Percentiles rank a stretch among this genome's conserved stretches.
Conservation (phyloP, 176 grass and related monocot species). For the bread wheat (Triticum aestivum) region DNA sequence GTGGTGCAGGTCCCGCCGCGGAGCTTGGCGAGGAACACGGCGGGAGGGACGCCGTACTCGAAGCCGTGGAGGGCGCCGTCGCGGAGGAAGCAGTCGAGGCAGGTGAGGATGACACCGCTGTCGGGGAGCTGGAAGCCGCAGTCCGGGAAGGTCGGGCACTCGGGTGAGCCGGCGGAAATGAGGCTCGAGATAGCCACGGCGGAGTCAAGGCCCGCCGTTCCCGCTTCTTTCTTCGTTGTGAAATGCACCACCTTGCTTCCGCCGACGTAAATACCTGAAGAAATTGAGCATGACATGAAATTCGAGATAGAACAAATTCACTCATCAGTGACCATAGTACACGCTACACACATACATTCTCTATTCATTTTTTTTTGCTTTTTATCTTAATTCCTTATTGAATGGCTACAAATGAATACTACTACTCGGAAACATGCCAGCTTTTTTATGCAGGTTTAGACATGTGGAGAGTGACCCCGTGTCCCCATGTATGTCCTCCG, state of each 20-base stretch:
- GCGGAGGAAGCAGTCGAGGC: slow-evolving; percentile 83
- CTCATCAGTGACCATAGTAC: not conserved
- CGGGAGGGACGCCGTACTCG: slow-evolving; percentile 46
- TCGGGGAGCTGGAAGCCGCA: slow-evolving; percentile 54
- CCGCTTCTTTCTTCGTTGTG: slow-evolving; percentile 54
- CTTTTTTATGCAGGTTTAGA: not conserved
- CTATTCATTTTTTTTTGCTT: not conserved
- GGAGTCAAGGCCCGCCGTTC: slow-evolving; percentile 24
- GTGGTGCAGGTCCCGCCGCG: slow-evolving; percentile 81
- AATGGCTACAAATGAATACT: not conserved
- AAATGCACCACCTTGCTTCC: slow-evolving; percentile 87
- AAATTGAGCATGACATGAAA: not conserved
- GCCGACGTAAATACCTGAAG: slow-evolving; percentile 71
- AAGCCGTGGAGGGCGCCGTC: slow-evolving; percentile 58
- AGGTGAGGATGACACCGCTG: slow-evolving; percentile 71
- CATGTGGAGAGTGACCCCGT: slow-evolving; percentile 2
- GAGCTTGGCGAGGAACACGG: slow-evolving; percentile 60
- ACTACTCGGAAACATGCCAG: slow-evolving; percentile 14
- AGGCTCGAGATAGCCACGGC: slow-evolving; percentile 41
- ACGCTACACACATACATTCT: not conserved
- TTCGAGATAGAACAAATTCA: not conserved
- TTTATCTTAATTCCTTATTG: not conserved
- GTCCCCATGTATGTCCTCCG: not conserved
- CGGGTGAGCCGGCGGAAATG: not conserved
- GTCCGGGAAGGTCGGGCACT: slow-evolving; percentile 59